A percentile compares a stretch with the other conserved stretches of the same genome.
phyloP scores from a whole-genome alignment of 179 eudicot species.

The Vitellaria paradoxa region DNA sequence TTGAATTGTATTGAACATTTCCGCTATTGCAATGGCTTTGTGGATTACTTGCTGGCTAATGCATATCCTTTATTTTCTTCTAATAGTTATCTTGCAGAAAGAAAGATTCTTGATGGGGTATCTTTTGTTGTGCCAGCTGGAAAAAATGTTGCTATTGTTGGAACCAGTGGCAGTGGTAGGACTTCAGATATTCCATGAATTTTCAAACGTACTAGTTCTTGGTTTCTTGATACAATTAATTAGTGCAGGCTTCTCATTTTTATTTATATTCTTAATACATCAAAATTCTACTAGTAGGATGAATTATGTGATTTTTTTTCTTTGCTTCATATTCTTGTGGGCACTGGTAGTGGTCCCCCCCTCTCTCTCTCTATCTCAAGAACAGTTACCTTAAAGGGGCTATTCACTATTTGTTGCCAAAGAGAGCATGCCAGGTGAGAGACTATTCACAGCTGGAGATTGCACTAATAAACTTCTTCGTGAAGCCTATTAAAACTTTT shows the following conservation, averaged over 20 bases:
- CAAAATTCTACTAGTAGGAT: not conserved
- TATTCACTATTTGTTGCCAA: not conserved
- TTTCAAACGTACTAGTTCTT: not conserved
- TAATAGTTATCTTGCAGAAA: constrained; percentile 72
- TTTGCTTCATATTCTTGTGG: not conserved
- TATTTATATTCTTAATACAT: not conserved
- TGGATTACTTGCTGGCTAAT: constrained; percentile 13
- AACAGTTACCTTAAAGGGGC: not conserved
- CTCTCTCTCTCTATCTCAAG: too few relatives aligned
- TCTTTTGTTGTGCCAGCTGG: constrained; percentile 94
- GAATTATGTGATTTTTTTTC: constrained; percentile 4
- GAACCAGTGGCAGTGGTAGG: constrained; percentile 99
- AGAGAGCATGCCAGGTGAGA: not conserved
- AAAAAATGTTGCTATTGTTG: constrained; percentile 93
- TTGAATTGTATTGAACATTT: not conserved
- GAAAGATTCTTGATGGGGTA: constrained; percentile 96
- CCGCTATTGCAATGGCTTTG: not conserved
- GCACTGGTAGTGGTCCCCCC: not conserved
- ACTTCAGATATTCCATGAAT: constrained; percentile 16
- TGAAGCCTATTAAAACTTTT: too few relatives aligned
- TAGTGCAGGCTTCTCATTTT: not conserved
- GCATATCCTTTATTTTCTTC: constrained; percentile 12
- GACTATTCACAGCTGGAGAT: not conserved
- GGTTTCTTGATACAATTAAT: not conserved
- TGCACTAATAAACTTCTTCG: not conserved